Evolutionary conservation across 2,329 filamentous ascomycete genomes (phyloP).

Genomic region (Fusarium torreyae): DNA sequence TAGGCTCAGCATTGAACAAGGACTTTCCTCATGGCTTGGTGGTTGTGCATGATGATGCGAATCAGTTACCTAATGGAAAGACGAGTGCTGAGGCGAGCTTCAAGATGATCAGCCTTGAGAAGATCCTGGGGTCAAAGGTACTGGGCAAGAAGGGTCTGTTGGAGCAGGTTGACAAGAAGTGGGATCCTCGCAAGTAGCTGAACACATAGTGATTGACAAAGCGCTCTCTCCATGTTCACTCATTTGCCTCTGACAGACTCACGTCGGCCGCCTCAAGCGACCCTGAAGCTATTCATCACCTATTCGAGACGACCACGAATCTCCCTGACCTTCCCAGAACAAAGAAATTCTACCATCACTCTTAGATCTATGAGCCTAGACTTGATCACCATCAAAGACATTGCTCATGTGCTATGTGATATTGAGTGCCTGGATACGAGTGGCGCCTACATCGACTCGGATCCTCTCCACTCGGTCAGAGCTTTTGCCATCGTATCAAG

Average conservation of each 20-base stretch:
- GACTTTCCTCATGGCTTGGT: conserved; percentile 62
- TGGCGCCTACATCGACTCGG: conserved; percentile 1
- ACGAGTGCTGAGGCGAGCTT: conserved; percentile 65
- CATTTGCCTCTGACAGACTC: not conserved
- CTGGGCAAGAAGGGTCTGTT: conserved; percentile 51
- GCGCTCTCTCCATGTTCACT: not conserved
- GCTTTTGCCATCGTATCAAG: not conserved
- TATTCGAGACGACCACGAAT: not conserved
- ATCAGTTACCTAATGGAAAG: conserved; percentile 62
- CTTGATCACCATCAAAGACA: conserved; percentile 6
- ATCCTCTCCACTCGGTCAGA: not conserved
- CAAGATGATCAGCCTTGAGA: conserved; percentile 63
- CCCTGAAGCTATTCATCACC: conserved; percentile 26
- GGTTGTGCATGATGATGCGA: conserved; percentile 69
- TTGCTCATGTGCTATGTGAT: conserved; percentile 12
- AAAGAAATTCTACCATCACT: not conserved
- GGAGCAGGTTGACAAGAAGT: conserved; percentile 55
- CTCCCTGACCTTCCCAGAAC: not conserved
- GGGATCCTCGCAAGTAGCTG: conserved; percentile 56
- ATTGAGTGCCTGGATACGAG: not conserved
- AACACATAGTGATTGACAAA: not conserved
- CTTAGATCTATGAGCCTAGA: not conserved
- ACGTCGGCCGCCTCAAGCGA: not conserved
- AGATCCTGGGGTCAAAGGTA: conserved; percentile 54
- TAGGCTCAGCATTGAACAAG: conserved; percentile 60